Evolutionary conservation across 306 rosid genomes (phyloP).

Genomic region (Biancaea sappan): DNA sequence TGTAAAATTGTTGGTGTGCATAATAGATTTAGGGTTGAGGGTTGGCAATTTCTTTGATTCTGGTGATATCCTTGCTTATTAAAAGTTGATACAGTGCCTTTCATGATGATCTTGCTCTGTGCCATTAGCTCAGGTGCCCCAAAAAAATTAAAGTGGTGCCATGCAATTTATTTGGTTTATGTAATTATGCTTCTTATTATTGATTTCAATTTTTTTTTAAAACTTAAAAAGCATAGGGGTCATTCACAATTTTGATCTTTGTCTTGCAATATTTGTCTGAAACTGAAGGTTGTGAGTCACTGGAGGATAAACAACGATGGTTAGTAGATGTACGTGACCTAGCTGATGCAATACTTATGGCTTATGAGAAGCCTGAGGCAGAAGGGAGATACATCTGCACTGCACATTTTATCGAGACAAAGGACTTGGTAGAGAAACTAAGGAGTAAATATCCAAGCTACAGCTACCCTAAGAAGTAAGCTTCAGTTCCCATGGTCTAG

Average conservation of each 20-base stretch:
- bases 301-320: conserved; percentile 51
- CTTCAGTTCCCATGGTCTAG: conserved; percentile 25
- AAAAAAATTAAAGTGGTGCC: not conserved
- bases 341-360: conserved; percentile 63
- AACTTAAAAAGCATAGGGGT: too few relatives aligned
- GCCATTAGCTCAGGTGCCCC: not conserved
- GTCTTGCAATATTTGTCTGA: not conserved
- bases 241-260: too few relatives aligned
- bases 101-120: not conserved
- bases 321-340: conserved; percentile 69
- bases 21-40: conserved; percentile 5
- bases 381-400: conserved; percentile 73
- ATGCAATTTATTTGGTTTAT: not conserved
- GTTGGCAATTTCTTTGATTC: not conserved
- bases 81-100: not conserved
- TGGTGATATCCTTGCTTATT: not conserved
- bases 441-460: conserved; percentile 56
- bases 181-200: too few relatives aligned
- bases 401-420: conserved; percentile 34
- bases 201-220: not conserved
- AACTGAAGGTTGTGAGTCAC: conserved; percentile 51
- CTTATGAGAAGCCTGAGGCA: conserved; percentile 67
- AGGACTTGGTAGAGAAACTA: conserved; percentile 58
- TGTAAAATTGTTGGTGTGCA: not conserved
- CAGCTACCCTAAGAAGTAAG: conserved; percentile 70